Conservation (phyloP, 2,329 filamentous ascomycete species). For the Orbilia ellipsospora region DNA sequence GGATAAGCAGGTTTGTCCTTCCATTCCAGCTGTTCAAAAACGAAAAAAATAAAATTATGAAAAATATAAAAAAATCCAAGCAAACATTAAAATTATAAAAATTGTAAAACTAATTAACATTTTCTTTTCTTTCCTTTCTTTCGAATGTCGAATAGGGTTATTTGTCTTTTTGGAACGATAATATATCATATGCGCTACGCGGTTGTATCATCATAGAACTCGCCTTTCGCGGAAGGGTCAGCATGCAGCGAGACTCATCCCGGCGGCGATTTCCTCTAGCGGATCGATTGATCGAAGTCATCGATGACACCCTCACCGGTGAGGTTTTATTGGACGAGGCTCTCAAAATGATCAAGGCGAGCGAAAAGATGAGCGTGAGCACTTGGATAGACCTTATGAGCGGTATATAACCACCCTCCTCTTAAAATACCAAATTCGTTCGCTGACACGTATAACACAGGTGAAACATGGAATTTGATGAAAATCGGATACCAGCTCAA, state of each 20-base stretch:
- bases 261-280: conserved; percentile 91
- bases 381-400: conserved; percentile 99
- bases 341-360: conserved; percentile 99
- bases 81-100: not conserved
- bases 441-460: conserved; percentile 65
- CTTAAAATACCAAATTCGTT: not conserved
- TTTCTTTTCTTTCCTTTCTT: no score
- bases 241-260: conserved; percentile 97
- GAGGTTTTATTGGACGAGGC: conserved; percentile 98
- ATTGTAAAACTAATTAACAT: no score
- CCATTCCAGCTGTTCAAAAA: not conserved
- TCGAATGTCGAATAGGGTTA: conserved; percentile 75
- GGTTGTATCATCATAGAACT: conserved; percentile 98
- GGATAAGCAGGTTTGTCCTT: conserved; percentile 86
- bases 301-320: conserved; percentile 94
- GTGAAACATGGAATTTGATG: conserved; percentile 99
- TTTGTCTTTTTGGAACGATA: conserved; percentile 99
- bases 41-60: not conserved
- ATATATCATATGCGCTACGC: conserved; percentile 96
- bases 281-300: conserved; percentile 93
- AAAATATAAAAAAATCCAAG: not conserved
- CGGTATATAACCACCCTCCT: conserved; percentile 69
- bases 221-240: conserved; percentile 93
- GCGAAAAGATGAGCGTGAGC: conserved; percentile 99
- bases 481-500: conserved; percentile 99